Conservation (phyloP, 2,329 filamentous ascomycete species). For the Exophiala phaeomuriformis region DNA sequence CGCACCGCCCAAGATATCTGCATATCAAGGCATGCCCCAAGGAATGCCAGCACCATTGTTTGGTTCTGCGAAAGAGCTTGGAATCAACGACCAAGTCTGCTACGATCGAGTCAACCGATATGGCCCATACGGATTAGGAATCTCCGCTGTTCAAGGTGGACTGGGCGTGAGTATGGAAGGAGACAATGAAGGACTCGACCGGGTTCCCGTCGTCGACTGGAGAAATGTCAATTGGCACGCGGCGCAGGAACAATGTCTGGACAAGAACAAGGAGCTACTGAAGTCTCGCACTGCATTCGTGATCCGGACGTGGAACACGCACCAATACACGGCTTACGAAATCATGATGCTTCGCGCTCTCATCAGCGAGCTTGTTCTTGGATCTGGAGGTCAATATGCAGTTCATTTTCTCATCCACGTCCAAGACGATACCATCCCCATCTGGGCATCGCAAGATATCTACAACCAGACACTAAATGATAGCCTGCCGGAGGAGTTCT, state of each 20-base stretch:
- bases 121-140: slow-evolving; percentile 45
- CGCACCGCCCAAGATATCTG: slow-evolving; percentile 15
- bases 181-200: slow-evolving; percentile 15
- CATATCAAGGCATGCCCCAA: slow-evolving; percentile 24
- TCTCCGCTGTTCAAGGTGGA: slow-evolving; percentile 27
- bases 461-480: slow-evolving; percentile 50
- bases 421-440: slow-evolving; percentile 63
- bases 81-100: slow-evolving; percentile 57
- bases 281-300: slow-evolving; percentile 22
- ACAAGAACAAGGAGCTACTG: slow-evolving; percentile 53
- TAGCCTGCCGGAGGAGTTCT: slow-evolving; percentile 32
- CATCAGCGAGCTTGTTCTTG: slow-evolving; percentile 48
- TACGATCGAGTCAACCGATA: slow-evolving; percentile 64
- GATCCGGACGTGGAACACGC: slow-evolving; percentile 25
- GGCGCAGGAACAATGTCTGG: slow-evolving; percentile 59
- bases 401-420: slow-evolving; percentile 74
- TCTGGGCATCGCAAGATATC: slow-evolving; percentile 62
- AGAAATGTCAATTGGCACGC: slow-evolving; percentile 61
- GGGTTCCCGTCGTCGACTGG: slow-evolving; percentile 44
- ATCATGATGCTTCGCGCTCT: slow-evolving; percentile 26
- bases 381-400: slow-evolving; percentile 67
- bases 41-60: slow-evolving; percentile 44
- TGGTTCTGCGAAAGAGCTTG: slow-evolving; percentile 55
- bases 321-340: slow-evolving; percentile 21
- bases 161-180: slow-evolving; percentile 17